These are phyloP conservation scores for Diutina neorugosa DNA, from an alignment of 1,139 yeast genomes.

Conservation along the genomic window DNA sequence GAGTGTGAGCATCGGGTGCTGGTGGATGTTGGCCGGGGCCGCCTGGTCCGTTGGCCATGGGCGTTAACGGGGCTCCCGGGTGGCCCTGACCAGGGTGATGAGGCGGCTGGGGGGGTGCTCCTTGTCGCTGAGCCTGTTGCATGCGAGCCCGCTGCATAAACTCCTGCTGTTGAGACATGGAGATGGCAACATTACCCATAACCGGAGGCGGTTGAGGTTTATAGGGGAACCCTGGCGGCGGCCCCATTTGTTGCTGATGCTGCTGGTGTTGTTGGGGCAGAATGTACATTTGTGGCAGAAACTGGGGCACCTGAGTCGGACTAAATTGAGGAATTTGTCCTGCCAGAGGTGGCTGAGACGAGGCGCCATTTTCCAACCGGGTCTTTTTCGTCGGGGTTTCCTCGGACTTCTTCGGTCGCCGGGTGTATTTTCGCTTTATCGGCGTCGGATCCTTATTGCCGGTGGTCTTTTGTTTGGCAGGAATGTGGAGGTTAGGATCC, in stretches of 20 bases:
- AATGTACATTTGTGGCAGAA: constrained; percentile 6
- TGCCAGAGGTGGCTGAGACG: not conserved
- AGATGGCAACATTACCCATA: not conserved
- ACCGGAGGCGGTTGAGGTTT: not conserved
- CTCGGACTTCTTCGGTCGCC: constrained; percentile 23
- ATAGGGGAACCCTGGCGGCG: constrained; percentile 3
- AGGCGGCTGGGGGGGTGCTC: not conserved
- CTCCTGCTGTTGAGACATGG: constrained; percentile 2
- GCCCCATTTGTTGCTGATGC: constrained; percentile 9
- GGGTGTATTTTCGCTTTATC: constrained; percentile 31
- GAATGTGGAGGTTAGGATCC: constrained; percentile 35
- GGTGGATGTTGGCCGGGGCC: not conserved
- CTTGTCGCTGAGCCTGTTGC: not conserved
- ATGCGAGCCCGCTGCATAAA: not conserved
- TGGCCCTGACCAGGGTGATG: not conserved
- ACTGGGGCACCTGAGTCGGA: constrained; percentile 6
- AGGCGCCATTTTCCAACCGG: constrained; percentile 12
- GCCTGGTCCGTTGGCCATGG: not conserved
- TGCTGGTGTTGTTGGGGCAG: constrained; percentile 11
- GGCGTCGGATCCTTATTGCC: constrained; percentile 27
- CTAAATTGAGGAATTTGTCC: not conserved
- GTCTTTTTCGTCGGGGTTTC: constrained; percentile 28
- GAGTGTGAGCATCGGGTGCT: not conserved
- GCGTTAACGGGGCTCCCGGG: not conserved
- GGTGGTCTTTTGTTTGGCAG: constrained; percentile 30